Percentiles rank a stretch among this genome's conserved stretches.
These are phyloP conservation scores for Plasmodiophora brassicae DNA, from an alignment of 208 protist species.

Conservation along the genomic window DNA sequence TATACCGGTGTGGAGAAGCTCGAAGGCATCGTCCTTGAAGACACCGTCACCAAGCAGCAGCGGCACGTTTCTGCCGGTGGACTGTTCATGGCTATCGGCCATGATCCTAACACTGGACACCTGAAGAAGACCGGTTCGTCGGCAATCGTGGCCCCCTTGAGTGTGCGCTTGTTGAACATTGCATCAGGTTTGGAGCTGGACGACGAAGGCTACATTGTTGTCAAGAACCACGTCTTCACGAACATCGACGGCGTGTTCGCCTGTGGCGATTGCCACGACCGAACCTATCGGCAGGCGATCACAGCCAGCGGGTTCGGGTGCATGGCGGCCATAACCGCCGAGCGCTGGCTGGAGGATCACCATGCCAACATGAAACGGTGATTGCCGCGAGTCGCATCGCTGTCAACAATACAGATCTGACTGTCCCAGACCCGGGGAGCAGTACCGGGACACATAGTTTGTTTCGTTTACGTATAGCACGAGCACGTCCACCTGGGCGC, in stretches of 20 bases:
- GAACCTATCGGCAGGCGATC: slow-evolving; percentile 71
- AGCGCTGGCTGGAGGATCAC: slow-evolving; percentile 60
- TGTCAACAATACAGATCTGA: too few species aligned
- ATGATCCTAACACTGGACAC: slow-evolving; percentile 63
- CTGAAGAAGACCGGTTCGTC: not conserved
- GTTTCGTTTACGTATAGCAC: too few species aligned
- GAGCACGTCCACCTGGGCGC: too few species aligned
- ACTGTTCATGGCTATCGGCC: slow-evolving; percentile 75
- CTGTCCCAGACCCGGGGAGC: too few species aligned
- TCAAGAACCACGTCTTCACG: slow-evolving; percentile 39
- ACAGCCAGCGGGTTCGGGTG: slow-evolving; percentile 73
- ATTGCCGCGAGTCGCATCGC: too few species aligned
- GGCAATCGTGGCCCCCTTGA: too few species aligned
- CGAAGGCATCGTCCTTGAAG: not conserved
- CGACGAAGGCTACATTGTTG: slow-evolving; percentile 66
- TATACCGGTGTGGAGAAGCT: slow-evolving; percentile 47
- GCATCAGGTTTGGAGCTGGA: slow-evolving; percentile 58
- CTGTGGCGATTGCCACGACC: slow-evolving; percentile 69
- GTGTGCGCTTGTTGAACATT: slow-evolving; percentile 48
- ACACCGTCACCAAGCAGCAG: slow-evolving; percentile 27
- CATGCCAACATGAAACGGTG: too few species aligned
- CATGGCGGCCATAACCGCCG: slow-evolving; percentile 70
- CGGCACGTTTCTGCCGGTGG: slow-evolving; percentile 50
- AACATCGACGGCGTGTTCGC: slow-evolving; percentile 71
- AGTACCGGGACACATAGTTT: too few species aligned